Percentiles rank a stretch among this genome's conserved stretches.
Evolutionary conservation across 441 rosid genomes (phyloP).

Genomic region (Mallotus repandus): DNA sequence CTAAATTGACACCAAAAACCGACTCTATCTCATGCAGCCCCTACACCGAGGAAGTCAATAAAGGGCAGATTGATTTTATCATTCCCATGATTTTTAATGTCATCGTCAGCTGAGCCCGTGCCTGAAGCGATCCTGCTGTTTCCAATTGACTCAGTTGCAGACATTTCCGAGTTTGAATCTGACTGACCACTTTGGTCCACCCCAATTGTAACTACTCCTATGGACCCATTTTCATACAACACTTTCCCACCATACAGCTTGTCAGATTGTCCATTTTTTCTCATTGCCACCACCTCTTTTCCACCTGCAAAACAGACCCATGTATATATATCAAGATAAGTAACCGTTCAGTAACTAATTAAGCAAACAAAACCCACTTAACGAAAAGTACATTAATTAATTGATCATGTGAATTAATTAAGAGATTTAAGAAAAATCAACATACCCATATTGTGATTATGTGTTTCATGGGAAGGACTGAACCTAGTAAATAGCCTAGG

Average conservation of each 20-base stretch:
- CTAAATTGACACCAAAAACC: background rate
- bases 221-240: conserved; percentile 21
- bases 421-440: background rate
- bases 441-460: conserved; percentile 27
- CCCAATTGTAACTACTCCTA: conserved; percentile 14
- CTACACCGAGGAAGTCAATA: conserved; percentile 73
- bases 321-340: background rate
- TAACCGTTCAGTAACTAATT: background rate
- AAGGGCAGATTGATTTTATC: conserved; percentile 33
- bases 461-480: conserved; percentile 14
- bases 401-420: background rate
- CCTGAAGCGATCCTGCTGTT: conserved; percentile 29
- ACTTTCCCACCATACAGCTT: conserved; percentile 23
- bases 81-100: conserved; percentile 20
- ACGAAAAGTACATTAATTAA: background rate
- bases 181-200: conserved; percentile 38
- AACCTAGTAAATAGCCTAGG: conserved; percentile 26
- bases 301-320: conserved; percentile 33
- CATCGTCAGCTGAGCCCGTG: background rate
- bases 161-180: conserved; percentile 61
- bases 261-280: conserved; percentile 18
- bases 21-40: conserved; percentile 28
- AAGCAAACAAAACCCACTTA: background rate
- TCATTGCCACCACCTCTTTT: conserved; percentile 22
- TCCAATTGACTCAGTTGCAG: conserved; percentile 48